phyloP scores from a whole-genome alignment of 2,329 filamentous ascomycete species.

The Zopfia rhizophila region DNA sequence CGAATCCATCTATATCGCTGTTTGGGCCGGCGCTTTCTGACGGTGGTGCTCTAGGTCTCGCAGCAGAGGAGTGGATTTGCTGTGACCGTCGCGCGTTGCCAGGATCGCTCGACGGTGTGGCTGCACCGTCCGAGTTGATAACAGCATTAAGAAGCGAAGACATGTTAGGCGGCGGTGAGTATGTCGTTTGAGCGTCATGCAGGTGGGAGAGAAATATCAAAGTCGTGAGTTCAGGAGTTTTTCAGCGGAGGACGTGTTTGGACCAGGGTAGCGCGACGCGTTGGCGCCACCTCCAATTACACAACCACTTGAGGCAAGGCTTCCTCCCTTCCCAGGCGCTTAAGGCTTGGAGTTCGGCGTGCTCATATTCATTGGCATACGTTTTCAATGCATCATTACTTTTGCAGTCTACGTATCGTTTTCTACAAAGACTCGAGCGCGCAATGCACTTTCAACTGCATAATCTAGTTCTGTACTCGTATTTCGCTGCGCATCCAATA shows the following conservation, averaged over 20 bases:
- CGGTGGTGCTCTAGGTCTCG: conserved; percentile 64
- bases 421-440: conserved; percentile 1
- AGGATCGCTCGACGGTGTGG: conserved; percentile 50
- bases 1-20: conserved; percentile 68
- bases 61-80: conserved; percentile 61
- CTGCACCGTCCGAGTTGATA: conserved; percentile 58
- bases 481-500: conserved; percentile 2
- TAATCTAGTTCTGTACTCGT: background rate
- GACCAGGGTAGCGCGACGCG: background rate
- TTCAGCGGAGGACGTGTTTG: background rate
- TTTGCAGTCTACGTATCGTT: conserved; percentile 12
- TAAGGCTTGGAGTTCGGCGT: too few relatives aligned
- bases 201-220: background rate
- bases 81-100: conserved; percentile 49
- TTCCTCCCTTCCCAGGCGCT: too few relatives aligned
- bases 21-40: conserved; percentile 62
- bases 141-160: conserved; percentile 63
- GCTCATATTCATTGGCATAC: too few relatives aligned
- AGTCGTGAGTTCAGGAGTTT: background rate
- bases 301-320: background rate
- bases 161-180: conserved; percentile 51
- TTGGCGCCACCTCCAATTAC: background rate
- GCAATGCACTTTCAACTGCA: conserved; percentile 1
- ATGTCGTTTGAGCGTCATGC: conserved; percentile 9
- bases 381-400: conserved; percentile 3